Conservation (phyloP, 2,329 filamentous ascomycete species). For the Scedosporium boydii region DNA sequence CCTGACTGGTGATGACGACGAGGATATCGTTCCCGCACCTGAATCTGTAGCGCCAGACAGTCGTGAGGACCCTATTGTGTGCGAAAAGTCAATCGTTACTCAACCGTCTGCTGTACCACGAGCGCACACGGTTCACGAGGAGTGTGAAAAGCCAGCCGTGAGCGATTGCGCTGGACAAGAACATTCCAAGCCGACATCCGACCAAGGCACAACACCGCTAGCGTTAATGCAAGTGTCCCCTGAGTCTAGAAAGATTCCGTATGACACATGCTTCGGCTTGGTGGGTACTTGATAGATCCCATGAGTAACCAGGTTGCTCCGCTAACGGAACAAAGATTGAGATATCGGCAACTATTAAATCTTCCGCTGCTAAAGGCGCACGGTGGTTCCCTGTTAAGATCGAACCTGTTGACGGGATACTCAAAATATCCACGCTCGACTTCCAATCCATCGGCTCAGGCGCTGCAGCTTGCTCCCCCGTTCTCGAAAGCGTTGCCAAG, state of each 20-base stretch:
- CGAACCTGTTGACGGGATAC: neutral
- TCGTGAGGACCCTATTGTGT: no score
- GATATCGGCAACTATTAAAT: neutral
- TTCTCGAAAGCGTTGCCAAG: neutral
- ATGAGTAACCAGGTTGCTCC: neutral
- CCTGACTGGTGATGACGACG: neutral
- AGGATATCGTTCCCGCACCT: neutral
- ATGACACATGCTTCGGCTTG: conserved; percentile 3
- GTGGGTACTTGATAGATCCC: neutral
- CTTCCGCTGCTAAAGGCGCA: neutral
- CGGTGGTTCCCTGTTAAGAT: neutral
- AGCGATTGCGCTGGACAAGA: neutral
- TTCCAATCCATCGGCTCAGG: neutral
- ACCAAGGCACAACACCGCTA: neutral
- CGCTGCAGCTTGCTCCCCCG: neutral
- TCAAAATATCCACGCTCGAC: neutral
- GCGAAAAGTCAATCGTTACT: no score
- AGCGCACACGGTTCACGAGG: neutral
- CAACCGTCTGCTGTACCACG: no score
- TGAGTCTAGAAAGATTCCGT: neutral
- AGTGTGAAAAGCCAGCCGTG: neutral
- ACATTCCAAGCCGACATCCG: neutral
- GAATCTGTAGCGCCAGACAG: no score
- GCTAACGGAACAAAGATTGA: neutral
- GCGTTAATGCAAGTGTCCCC: neutral